Evolutionary conservation across 306 rosid species (phyloP), one percentile per base, ranked within the genome.

Genomic region (Lithocarpus polystachyus): DNA sequence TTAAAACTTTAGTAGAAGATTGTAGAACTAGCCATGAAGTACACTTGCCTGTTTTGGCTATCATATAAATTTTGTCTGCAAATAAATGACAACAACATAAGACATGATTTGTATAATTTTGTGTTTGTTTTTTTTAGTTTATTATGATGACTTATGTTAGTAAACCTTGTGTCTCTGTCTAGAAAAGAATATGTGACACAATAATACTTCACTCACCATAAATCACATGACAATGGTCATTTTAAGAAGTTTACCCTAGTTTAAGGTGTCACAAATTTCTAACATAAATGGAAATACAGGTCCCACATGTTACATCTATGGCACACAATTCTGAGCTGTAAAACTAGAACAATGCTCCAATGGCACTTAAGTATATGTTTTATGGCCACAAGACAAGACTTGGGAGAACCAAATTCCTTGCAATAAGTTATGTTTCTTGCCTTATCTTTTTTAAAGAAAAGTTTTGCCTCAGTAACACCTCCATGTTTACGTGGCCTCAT

Each of bases 301-400:
- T 23, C 67, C 84, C 80, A 76, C 82, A 33, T 80, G 87, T 57
- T 67, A 67, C 81, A 72, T 45, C 18, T 35, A 28, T 76, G 75
- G 84, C 79, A 72, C 74, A 52, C 84, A 80, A 75, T 68, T 35
- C 68, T 80, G 68, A 67, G 84, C 84, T 80, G 82, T 76, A 84
- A 83, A 75, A 79, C 40, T 72, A 79, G 56, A 12, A 75, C 26
- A 75, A 71, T 76, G 81, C 75, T 77, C 37, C 53, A 22, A 71
- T 22, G 2, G 72, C 59, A 26, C 64, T 59, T 60, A 23, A 23
- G 79, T 26, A 74, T 15, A 75, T 73, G n/a, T 4, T 45, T 28
- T 14, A 33, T 62, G 74, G 72, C 81, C 67, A 62, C 43, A 43
- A 64, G 53, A 62, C 43, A 43, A 64, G 53, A 70, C 3, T 77